A percentile compares a stretch with the other conserved stretches of the same genome.
These are phyloP conservation scores for Rickenella mellea DNA, from an alignment of 768 basidiomycete genomes.

Conservation along the genomic window DNA sequence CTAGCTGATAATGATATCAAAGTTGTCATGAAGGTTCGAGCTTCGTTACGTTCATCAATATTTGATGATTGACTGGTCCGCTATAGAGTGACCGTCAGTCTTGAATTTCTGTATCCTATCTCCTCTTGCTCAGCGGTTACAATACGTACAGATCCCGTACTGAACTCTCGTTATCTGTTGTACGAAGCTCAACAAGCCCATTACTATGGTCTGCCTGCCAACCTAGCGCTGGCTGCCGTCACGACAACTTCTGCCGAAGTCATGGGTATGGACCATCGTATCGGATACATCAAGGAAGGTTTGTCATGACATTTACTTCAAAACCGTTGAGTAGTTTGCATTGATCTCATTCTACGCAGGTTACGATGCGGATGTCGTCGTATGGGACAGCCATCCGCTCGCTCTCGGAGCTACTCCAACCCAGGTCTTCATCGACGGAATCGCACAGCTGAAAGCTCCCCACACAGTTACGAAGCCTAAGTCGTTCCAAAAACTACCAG, in stretches of 20 bases:
- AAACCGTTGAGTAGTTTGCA: constrained; percentile 4
- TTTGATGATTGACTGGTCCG: neutral
- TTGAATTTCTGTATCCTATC: neutral
- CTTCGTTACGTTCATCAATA: neutral
- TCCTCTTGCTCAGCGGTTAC: constrained; percentile 1
- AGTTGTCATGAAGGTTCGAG: constrained; percentile 41
- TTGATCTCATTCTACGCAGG: neutral
- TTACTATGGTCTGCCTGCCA: constrained; percentile 58
- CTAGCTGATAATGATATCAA: constrained; percentile 38
- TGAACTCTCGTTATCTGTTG: constrained; percentile 46
- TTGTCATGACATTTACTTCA: neutral
- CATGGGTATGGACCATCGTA: constrained; percentile 65
- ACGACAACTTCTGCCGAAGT: constrained; percentile 64
- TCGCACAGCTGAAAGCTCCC: constrained; percentile 50
- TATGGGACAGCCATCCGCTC: constrained; percentile 75
- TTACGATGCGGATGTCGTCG: constrained; percentile 45
- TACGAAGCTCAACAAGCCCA: constrained; percentile 59
- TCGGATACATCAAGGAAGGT: constrained; percentile 61
- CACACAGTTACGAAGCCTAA: constrained; percentile 43
- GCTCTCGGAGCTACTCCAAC: constrained; percentile 67
- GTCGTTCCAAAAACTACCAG: constrained; percentile 41
- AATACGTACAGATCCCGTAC: constrained; percentile 30
- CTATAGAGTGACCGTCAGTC: constrained; percentile 33
- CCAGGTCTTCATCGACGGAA: constrained; percentile 82
- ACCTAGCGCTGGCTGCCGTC: constrained; percentile 60